A percentile compares a stretch with the other conserved stretches of the same genome.
These are phyloP conservation scores for Afroboletus lepidellus DNA, from an alignment of 1,284 basidiomycete species.

Conservation along the genomic window DNA sequence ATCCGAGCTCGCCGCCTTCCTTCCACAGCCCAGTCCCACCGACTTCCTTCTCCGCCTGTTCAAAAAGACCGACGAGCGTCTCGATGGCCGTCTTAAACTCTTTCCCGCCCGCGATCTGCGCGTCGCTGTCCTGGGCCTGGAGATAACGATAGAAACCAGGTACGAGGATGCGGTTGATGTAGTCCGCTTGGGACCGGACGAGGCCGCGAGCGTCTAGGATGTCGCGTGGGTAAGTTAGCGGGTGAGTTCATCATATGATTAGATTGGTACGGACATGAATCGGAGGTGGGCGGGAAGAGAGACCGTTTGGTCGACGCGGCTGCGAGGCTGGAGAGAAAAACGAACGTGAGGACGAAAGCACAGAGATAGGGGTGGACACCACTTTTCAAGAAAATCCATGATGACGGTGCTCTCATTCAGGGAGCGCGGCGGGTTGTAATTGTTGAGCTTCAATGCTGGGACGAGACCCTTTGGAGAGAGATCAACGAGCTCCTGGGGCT, in stretches of 20 bases:
- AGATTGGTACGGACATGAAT: conserved; percentile 53
- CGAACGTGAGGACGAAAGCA: too few relatives aligned
- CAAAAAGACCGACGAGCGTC: conserved; percentile 55
- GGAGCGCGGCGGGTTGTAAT: conserved; percentile 49
- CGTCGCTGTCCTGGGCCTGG: conserved; percentile 64
- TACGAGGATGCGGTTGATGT: conserved; percentile 61
- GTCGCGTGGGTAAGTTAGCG: neutral
- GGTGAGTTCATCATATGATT: too few relatives aligned
- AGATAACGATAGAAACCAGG: conserved; percentile 79
- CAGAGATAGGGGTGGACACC: neutral
- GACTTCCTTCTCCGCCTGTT: conserved; percentile 52
- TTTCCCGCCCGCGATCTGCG: conserved; percentile 55
- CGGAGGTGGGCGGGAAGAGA: conserved; percentile 55
- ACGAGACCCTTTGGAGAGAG: conserved; percentile 80
- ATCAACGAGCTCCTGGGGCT: conserved; percentile 73
- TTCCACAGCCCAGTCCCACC: conserved; percentile 55
- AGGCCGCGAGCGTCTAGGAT: conserved; percentile 57
- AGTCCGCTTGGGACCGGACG: conserved; percentile 67
- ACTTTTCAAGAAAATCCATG: conserved; percentile 75
- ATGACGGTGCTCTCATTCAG: conserved; percentile 73
- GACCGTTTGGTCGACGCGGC: conserved; percentile 43
- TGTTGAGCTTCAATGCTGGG: conserved; percentile 62
- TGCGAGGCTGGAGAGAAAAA: conserved; percentile 41
- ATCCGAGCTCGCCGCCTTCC: conserved; percentile 54
- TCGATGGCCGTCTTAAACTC: conserved; percentile 60